Conservation (phyloP, 192 early-diverging fungal genomes). For the Spizellomyces punctatus region DNA sequence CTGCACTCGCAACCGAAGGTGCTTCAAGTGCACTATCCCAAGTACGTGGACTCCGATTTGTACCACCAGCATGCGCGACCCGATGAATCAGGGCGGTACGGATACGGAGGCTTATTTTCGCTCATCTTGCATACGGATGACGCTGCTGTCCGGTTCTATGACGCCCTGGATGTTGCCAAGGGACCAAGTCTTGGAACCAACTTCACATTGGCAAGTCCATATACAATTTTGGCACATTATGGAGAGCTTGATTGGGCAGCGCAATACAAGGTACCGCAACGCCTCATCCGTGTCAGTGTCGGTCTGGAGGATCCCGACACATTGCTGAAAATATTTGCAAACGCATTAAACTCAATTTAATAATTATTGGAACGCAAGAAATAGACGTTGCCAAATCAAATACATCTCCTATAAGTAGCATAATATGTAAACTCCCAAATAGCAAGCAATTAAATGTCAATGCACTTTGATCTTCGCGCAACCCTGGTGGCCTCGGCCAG, state of each 20-base stretch:
- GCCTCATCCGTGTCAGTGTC: constrained; percentile 85
- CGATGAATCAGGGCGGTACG: constrained; percentile 46
- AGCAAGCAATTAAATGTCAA: no score
- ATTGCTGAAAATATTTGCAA: constrained; percentile 72
- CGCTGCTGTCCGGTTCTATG: constrained; percentile 74
- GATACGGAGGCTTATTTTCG: constrained; percentile 90
- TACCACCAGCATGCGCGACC: constrained; percentile 60
- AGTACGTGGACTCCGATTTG: constrained; percentile 67
- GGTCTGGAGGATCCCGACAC: constrained; percentile 78
- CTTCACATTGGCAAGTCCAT: constrained; percentile 93
- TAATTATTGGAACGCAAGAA: neutral
- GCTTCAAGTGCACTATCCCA: constrained; percentile 78
- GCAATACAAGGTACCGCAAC: constrained; percentile 70
- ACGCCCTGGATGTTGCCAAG: constrained; percentile 79
- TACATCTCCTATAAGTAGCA: no score
- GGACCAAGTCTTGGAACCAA: constrained; percentile 96
- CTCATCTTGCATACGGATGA: constrained; percentile 64
- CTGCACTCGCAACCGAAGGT: constrained; percentile 74
- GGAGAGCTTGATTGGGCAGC: constrained; percentile 92
- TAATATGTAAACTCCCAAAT: no score
- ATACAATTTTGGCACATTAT: constrained; percentile 95
- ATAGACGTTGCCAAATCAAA: no score
- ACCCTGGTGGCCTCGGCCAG: no score
- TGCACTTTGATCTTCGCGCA: no score
- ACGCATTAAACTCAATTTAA: constrained; percentile 58